These are phyloP conservation scores for Lentinula novae-zelandiae DNA, from an alignment of 1,284 basidiomycete genomes.

Conservation along the genomic window DNA sequence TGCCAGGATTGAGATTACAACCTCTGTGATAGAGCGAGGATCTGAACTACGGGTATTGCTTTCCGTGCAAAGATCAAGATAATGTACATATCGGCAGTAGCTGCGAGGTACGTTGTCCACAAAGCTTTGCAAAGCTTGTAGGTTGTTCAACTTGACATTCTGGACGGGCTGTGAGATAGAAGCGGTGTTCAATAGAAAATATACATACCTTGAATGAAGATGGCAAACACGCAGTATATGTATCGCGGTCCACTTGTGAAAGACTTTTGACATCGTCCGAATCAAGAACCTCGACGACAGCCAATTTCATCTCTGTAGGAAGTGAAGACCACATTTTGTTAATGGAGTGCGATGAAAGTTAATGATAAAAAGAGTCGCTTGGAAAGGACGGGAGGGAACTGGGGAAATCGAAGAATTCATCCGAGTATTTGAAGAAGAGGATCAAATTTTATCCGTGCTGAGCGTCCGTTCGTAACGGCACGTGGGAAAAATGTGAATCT, in stretches of 20 bases:
- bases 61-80: slow-evolving; percentile 43
- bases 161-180: slow-evolving; percentile 18
- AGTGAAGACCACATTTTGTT: slow-evolving; percentile 28
- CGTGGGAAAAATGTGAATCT: not conserved
- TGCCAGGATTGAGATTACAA: slow-evolving; percentile 46
- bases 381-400: not conserved
- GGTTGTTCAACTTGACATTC: slow-evolving; percentile 46
- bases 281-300: slow-evolving; percentile 50
- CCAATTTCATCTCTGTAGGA: slow-evolving; percentile 62
- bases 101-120: slow-evolving; percentile 49
- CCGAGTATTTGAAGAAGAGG: slow-evolving; percentile 5
- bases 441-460: not conserved
- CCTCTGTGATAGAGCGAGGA: slow-evolving; percentile 34
- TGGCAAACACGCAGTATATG: slow-evolving; percentile 55
- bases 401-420: not conserved
- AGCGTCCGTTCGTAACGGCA: slow-evolving; percentile 1
- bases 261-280: slow-evolving; percentile 39
- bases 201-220: slow-evolving; percentile 51
- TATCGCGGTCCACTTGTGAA: slow-evolving; percentile 39
- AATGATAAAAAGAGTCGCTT: not conserved
- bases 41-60: slow-evolving; percentile 6
- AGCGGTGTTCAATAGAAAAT: not conserved
- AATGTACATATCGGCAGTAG: slow-evolving; percentile 52
- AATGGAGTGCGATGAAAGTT: not conserved
- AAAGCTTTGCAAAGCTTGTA: slow-evolving; percentile 46